Base-by-base conservation (phyloP, 1,284 basidiomycete species). In the Phenoliferia sp. region DNA sequence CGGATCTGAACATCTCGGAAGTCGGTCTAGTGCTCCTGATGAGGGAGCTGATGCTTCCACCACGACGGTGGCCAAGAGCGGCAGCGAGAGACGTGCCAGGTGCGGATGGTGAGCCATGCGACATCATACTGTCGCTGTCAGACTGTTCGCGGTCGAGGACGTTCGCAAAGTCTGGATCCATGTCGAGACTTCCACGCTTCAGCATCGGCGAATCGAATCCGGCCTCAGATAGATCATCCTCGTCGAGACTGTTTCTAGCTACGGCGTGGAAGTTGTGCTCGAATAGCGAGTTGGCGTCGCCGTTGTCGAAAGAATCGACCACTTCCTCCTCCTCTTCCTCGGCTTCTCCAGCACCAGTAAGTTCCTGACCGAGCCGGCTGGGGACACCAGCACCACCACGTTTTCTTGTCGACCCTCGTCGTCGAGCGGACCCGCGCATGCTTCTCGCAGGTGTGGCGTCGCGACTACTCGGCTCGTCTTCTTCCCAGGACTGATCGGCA, bases 161-260 rank as follows among this genome's bases (percentile, higher is more conserved):
- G 6, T 90, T 90, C 63, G 89, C 89, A 76, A 90, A 92, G 0
- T 81, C 83, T 15, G 90, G 90, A 73, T 92, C 90, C 88, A 92
- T 90, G 62, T 92, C 90, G 15, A 90, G 82, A 72, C 88, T 90
- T 2, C 29, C 50, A 55, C 34, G 31, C 55, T 44, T 63, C 39
- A 44, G 50, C 10, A 50, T 60, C 16, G 65, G 65, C 31, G 59
- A 66, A n/a, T 66, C 67, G 52, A 65, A 32, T 12, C 62, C 54
- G 2, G 56, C 59, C 60, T 64, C 35, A 52, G 61, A 63, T 29
- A 35, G 33, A 26, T 64, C 65, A 31, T 69, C 64, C 26, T 50
- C 55, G 63, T 55, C 61, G 9, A n/a, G n/a, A n/a, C n/a, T n/a
- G n/a, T n/a, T n/a, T n/a, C n/a, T n/a, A n/a, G 32, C 56, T 28